Conservation (phyloP, 495 filamentous ascomycete genomes). For the Daldinia bambusicola region DNA sequence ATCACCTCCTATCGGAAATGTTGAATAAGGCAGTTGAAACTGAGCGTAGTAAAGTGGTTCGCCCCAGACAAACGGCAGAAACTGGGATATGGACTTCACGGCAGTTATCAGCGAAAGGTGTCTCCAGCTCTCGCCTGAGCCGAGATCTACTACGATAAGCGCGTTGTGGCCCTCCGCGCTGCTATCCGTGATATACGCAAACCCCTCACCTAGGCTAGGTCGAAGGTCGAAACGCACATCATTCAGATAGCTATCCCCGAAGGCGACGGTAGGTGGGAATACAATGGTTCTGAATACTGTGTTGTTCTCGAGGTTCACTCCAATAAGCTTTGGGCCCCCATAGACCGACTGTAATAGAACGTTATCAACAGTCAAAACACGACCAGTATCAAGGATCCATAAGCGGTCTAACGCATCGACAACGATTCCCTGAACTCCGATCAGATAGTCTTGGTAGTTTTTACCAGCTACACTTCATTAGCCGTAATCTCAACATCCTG, state of each 20-base stretch:
- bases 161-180: constrained; percentile 56
- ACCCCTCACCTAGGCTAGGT: constrained; percentile 46
- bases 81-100: constrained; percentile 51
- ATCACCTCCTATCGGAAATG: constrained; percentile 50
- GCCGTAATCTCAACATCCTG: neutral
- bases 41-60: constrained; percentile 48
- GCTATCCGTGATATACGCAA: constrained; percentile 62
- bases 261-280: constrained; percentile 55
- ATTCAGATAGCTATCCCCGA: constrained; percentile 58
- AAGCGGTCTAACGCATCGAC: constrained; percentile 57
- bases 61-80: constrained; percentile 57
- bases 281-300: constrained; percentile 57
- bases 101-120: constrained; percentile 52
- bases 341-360: constrained; percentile 50
- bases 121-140: constrained; percentile 57
- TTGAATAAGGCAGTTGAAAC: constrained; percentile 35
- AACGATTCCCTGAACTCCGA: constrained; percentile 59
- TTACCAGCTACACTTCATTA: constrained; percentile 41
- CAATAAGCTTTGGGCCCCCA: constrained; percentile 59
- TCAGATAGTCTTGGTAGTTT: constrained; percentile 55
- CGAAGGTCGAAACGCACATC: constrained; percentile 60
- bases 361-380: constrained; percentile 51
- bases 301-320: constrained; percentile 53
- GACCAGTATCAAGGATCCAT: constrained; percentile 62
- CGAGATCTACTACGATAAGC: constrained; percentile 58